Base-by-base conservation (phyloP, 305 asterid genomes). In the Fraxinus baroniana region DNA sequence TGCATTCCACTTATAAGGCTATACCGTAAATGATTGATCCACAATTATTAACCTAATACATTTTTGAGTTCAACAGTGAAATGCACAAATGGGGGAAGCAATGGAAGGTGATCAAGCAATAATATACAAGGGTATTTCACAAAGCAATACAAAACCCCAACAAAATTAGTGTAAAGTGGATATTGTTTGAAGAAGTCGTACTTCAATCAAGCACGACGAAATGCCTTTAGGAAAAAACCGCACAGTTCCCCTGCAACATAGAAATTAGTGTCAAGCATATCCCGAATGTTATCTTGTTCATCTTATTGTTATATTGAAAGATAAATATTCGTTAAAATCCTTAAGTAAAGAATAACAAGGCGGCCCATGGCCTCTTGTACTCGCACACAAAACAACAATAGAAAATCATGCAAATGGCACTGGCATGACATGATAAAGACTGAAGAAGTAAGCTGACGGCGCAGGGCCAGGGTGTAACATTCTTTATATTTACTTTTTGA, bases 161-260 rank as follows among this genome's bases (percentile, higher is more conserved):
- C 10, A 70, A 77, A 73, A 15, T 74, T 12, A 30, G 62, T 36
- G 5, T 33, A 9, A 86, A 46, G 79, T 60, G 33, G 72, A 86
- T 55, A 68, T 30, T 39, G 9, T 78, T 1, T 18, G 84, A 80
- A 75, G 88, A 85, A 75, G 85, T 24, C 94, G 73, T 89, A 94
- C 99, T 88, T 95, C 97, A 44, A 93, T 89, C 39, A 82, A 22
- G 85, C 98, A 94, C 81, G 98, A 88, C 77, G 89, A 87, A 77
- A 93, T 87, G 4, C 97, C 98, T 85, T 90, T 92, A 17, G 98
- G 98, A 84, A 85, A 95, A 90, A 95, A 95, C 77, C 98, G 91
- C 57, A 94, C 97, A 72, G 96, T 96, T 78, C 99, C 99, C 95
- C 98, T 95, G 95, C 91, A 84, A 88, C 78, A 28, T 78, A 80